Conservation (phyloP, 116 monocot species). For the Zostera marina region DNA sequence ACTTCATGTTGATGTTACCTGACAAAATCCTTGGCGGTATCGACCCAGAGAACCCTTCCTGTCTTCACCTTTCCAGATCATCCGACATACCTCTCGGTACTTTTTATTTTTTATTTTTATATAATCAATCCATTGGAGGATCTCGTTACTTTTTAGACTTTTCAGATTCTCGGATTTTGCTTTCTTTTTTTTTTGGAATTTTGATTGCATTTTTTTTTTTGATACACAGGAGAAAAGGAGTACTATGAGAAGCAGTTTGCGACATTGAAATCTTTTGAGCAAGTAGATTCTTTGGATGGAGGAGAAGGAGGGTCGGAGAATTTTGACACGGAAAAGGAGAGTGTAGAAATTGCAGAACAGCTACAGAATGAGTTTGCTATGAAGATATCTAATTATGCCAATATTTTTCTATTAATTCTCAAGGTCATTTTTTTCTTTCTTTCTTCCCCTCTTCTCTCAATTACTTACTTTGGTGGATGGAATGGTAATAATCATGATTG, state of each 20-base stretch:
- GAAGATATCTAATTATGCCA: conserved; percentile 88
- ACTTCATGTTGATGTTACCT: conserved; percentile 56
- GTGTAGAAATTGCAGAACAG: conserved; percentile 27
- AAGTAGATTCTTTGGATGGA: conserved; percentile 41
- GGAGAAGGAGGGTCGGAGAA: background rate
- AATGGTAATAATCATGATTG: background rate
- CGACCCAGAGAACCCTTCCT: conserved; percentile 62
- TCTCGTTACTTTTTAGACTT: background rate
- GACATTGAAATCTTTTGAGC: conserved; percentile 78
- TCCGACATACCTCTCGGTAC: conserved; percentile 41
- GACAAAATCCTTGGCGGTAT: conserved; percentile 49
- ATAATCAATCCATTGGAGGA: background rate
- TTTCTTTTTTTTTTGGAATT: too few species aligned
- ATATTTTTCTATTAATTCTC: conserved; percentile 49
- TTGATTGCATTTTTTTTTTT: background rate
- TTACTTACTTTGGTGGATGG: too few species aligned
- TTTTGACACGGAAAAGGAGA: conserved; percentile 30
- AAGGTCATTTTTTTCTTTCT: conserved; percentile 33
- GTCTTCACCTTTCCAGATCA: conserved; percentile 45
- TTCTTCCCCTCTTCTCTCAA: too few species aligned
- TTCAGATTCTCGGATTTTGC: background rate
- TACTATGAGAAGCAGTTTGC: conserved; percentile 89
- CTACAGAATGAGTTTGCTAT: conserved; percentile 63
- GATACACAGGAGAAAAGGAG: conserved; percentile 57
- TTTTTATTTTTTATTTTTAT: background rate